Evolutionary conservation across 2,329 filamentous ascomycete species (phyloP).

Genomic region (Paecilomyces dactylethromorphus): DNA sequence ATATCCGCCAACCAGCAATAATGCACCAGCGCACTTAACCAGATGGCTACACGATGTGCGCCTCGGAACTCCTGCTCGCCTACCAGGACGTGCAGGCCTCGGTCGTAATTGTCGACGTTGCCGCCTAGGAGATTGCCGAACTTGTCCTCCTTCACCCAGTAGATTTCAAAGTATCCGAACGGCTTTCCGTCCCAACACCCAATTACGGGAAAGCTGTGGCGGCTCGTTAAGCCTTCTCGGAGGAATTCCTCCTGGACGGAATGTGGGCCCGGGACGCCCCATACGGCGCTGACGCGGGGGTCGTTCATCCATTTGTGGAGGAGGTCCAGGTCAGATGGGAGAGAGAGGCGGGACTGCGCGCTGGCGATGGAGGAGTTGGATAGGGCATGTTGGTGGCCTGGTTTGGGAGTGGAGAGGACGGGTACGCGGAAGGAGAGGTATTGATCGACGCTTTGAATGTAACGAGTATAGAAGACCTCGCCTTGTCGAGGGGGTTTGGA

Average conservation of each 20-base stretch:
- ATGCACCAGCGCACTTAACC: slow-evolving; percentile 83
- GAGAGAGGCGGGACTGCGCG: slow-evolving; percentile 34
- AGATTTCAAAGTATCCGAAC: slow-evolving; percentile 96
- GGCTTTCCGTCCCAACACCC: slow-evolving; percentile 91
- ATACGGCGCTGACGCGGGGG: slow-evolving; percentile 75
- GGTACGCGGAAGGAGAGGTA: slow-evolving; percentile 87
- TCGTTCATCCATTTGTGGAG: slow-evolving; percentile 85
- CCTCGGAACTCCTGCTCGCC: slow-evolving; percentile 91
- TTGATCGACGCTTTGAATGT: slow-evolving; percentile 71
- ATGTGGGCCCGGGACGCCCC: slow-evolving; percentile 60
- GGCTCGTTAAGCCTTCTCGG: slow-evolving; percentile 54
- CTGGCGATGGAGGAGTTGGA: slow-evolving; percentile 29
- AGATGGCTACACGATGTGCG: slow-evolving; percentile 65
- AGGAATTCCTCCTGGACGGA: slow-evolving; percentile 63
- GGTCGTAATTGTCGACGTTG: slow-evolving; percentile 70
- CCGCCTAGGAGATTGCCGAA: slow-evolving; percentile 63
- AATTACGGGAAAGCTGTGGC: slow-evolving; percentile 82
- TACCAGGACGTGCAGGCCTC: slow-evolving; percentile 81
- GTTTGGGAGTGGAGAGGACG: slow-evolving; percentile 51
- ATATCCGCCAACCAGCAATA: slow-evolving; percentile 72
- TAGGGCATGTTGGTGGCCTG: slow-evolving; percentile 20
- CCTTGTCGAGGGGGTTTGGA: slow-evolving; percentile 86
- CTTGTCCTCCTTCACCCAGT: slow-evolving; percentile 92
- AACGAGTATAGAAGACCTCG: slow-evolving; percentile 85
- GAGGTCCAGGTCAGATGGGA: slow-evolving; percentile 57